These are phyloP conservation scores for Colletotrichum gigasporum DNA, from an alignment of 2,329 filamentous ascomycete genomes.

Conservation along the genomic window DNA sequence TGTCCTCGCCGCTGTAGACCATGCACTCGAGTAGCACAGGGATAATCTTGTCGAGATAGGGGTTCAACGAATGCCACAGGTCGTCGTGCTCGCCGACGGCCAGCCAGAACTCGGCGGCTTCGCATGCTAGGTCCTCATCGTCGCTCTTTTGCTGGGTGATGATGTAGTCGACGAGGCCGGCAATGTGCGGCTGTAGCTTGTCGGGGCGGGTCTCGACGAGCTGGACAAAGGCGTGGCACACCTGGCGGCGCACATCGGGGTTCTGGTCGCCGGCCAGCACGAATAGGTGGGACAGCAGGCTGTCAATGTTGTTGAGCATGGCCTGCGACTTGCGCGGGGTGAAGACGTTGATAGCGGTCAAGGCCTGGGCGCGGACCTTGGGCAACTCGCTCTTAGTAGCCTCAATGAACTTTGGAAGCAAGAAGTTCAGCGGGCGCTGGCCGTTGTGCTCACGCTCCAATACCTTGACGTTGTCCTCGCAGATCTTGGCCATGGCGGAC, in stretches of 20 bases:
- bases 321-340: constrained; percentile 85
- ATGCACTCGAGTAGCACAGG: constrained; percentile 93
- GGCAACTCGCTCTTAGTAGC: constrained; percentile 81
- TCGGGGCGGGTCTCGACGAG: constrained; percentile 91
- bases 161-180: constrained; percentile 91
- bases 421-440: constrained; percentile 85
- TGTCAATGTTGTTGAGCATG: constrained; percentile 81
- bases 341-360: constrained; percentile 92
- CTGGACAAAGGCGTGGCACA: constrained; percentile 92
- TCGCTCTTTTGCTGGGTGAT: constrained; percentile 87
- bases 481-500: constrained; percentile 92
- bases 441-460: constrained; percentile 90
- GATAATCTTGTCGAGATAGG: constrained; percentile 85
- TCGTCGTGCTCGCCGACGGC: constrained; percentile 88
- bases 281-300: constrained; percentile 85
- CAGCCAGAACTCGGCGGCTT: constrained; percentile 98
- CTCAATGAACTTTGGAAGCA: constrained; percentile 90
- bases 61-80: constrained; percentile 78
- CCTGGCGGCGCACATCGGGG: constrained; percentile 87
- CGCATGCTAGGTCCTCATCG: constrained; percentile 89
- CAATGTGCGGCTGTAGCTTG: constrained; percentile 88
- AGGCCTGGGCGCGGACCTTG: constrained; percentile 81
- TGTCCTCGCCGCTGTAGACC: constrained; percentile 96
- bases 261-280: constrained; percentile 79
- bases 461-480: constrained; percentile 91